A percentile compares a stretch with the other conserved stretches of the same genome.
Conservation (phyloP, 1,284 basidiomycete species). For the Vanrija pseudolonga region DNA sequence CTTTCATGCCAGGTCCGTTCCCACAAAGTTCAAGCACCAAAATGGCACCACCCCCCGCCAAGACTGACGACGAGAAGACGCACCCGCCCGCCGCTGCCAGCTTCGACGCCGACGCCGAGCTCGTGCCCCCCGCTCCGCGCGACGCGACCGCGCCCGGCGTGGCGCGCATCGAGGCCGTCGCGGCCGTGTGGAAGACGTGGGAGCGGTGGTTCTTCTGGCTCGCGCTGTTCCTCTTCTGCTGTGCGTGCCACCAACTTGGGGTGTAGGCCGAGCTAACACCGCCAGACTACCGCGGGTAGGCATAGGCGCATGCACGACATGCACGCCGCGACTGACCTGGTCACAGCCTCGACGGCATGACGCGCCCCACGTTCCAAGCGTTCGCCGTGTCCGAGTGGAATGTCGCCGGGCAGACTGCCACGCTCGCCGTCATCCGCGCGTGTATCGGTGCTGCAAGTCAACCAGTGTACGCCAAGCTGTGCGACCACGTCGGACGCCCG, state of each 20-base stretch:
- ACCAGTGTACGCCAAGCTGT: slow-evolving; percentile 73
- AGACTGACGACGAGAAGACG: too few species aligned
- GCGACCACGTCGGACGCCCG: slow-evolving; percentile 57
- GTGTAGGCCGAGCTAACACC: too few species aligned
- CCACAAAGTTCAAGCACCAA: too few species aligned
- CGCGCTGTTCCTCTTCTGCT: too few species aligned
- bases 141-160: slow-evolving; percentile 1
- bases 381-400: slow-evolving; percentile 6
- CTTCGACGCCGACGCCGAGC: too few species aligned
- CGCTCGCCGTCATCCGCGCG: slow-evolving; percentile 20
- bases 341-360: neutral
- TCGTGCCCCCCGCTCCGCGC: too few species aligned
- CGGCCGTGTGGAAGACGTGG: neutral
- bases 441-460: slow-evolving; percentile 63
- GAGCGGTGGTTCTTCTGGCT: neutral
- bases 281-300: too few species aligned
- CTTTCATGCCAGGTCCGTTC: too few species aligned
- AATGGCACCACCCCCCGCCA: too few species aligned
- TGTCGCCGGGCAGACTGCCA: slow-evolving; percentile 1
- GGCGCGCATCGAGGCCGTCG: slow-evolving; percentile 9
- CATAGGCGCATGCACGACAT: too few species aligned
- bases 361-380: slow-evolving; percentile 5
- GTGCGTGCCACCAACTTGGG: too few species aligned
- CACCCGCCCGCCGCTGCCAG: too few species aligned
- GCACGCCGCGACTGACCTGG: neutral